These are phyloP conservation scores for Epicoccum nigrum DNA, from an alignment of 2,329 filamentous ascomycete genomes.

Conservation along the genomic window DNA sequence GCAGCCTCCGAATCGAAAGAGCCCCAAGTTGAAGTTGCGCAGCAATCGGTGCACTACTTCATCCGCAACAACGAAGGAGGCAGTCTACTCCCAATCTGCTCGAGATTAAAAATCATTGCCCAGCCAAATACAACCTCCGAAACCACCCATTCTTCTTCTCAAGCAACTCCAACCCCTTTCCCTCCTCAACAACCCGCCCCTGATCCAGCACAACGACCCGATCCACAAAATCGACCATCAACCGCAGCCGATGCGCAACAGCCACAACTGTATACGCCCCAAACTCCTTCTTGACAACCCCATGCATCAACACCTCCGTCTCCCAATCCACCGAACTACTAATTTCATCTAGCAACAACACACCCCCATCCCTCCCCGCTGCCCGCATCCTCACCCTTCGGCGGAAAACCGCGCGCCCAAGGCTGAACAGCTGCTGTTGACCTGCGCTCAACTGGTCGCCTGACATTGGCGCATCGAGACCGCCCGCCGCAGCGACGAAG, in stretches of 20 bases:
- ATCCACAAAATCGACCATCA: conserved; percentile 23
- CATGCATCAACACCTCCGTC: conserved; percentile 63
- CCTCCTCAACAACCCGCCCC: conserved; percentile 31
- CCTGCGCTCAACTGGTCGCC: conserved; percentile 43
- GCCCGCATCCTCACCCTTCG: background rate
- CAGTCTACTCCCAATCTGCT: no score
- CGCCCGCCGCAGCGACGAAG: conserved; percentile 28
- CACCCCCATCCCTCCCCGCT: background rate
- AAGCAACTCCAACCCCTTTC: background rate
- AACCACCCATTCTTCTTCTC: no score
- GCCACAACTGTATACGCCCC: conserved; percentile 31
- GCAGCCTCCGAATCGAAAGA: no score
- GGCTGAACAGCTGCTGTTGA: conserved; percentile 66
- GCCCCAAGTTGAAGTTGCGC: no score
- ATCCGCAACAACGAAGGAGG: no score
- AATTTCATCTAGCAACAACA: conserved; percentile 22
- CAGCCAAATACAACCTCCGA: no score
- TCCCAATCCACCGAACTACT: conserved; percentile 58
- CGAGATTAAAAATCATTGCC: no score
- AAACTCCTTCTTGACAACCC: conserved; percentile 59
- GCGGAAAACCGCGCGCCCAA: conserved; percentile 61
- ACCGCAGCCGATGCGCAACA: conserved; percentile 16
- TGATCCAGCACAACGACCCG: conserved; percentile 33
- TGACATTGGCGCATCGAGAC: conserved; percentile 4
- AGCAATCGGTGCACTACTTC: no score